These are phyloP conservation scores for Gliomastix tumulicola DNA, from an alignment of 2,329 filamentous ascomycete species.

Conservation along the genomic window DNA sequence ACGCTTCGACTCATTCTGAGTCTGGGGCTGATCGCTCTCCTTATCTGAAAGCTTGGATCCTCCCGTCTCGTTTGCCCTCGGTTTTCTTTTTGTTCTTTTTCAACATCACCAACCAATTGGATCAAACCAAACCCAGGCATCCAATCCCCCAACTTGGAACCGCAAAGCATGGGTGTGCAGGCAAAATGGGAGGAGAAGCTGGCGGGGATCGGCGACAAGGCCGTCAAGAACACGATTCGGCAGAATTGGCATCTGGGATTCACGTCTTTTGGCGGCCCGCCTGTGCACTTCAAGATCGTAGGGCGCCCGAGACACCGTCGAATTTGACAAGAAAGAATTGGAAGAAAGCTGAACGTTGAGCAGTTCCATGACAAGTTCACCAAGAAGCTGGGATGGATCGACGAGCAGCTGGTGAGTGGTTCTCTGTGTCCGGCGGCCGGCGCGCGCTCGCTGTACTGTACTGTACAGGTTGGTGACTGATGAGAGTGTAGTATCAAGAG, in stretches of 20 bases:
- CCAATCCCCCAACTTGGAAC: too few species aligned
- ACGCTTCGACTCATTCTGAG: neutral
- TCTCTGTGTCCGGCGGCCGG: neutral
- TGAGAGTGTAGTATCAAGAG: conserved; percentile 63
- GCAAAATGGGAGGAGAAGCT: neutral
- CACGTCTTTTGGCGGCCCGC: conserved; percentile 58
- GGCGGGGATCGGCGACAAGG: too few species aligned
- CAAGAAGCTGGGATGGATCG: conserved; percentile 53
- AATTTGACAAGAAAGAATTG: neutral
- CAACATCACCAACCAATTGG: too few species aligned
- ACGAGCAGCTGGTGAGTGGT: conserved; percentile 53
- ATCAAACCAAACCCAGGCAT: too few species aligned
- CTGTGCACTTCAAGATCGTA: conserved; percentile 62
- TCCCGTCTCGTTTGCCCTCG: too few species aligned
- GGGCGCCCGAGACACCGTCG: neutral
- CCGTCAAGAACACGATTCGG: conserved; percentile 2
- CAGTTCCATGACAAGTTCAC: conserved; percentile 55
- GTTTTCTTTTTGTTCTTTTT: neutral
- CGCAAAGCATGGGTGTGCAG: neutral
- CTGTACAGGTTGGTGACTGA: too few species aligned
- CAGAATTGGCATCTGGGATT: conserved; percentile 55
- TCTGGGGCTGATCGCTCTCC: too few species aligned
- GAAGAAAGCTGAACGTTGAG: neutral
- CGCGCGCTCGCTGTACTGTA: neutral
- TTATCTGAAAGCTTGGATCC: too few species aligned